These are phyloP conservation scores for Auxenochlorella pyrenoidosa DNA, from an alignment of 139 green algal genomes.

Conservation along the genomic window DNA sequence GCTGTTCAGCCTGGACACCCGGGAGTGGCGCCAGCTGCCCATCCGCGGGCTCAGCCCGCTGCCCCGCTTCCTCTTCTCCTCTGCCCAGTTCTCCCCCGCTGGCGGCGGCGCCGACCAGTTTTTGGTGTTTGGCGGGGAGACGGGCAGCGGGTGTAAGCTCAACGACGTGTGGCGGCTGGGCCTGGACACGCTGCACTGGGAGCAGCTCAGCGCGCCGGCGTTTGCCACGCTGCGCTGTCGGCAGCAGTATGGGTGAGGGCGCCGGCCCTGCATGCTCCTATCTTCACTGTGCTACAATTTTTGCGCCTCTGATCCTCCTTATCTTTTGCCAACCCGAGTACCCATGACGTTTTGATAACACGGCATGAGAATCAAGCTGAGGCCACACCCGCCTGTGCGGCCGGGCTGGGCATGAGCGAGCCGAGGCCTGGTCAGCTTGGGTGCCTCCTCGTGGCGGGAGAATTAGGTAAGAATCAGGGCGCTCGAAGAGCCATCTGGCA, in stretches of 20 bases:
- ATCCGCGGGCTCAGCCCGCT: conserved; percentile 28
- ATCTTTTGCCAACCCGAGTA: no score
- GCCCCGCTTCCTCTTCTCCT: conserved; percentile 36
- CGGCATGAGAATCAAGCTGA: no score
- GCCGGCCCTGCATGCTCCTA: no score
- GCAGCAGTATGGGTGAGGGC: conserved; percentile 11
- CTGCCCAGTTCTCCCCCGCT: not conserved
- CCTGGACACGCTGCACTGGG: conserved; percentile 20
- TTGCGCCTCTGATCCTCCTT: no score
- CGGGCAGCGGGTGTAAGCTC: conserved; percentile 26
- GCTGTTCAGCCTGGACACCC: conserved; percentile 28
- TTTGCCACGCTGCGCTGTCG: conserved; percentile 22
- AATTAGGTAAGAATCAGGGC: not conserved
- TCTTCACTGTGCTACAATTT: no score
- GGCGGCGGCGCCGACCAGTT: conserved; percentile 13
- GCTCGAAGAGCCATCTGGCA: not conserved
- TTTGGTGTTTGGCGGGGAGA: conserved; percentile 44
- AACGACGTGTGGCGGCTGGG: conserved; percentile 40
- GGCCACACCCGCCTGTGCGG: no score
- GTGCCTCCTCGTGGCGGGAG: no score
- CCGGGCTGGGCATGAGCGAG: no score
- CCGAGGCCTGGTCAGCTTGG: no score
- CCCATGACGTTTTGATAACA: no score
- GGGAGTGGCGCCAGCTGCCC: conserved; percentile 21
- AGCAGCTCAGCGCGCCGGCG: not conserved